Percentiles rank a stretch among this genome's conserved stretches.
Conservation (phyloP, 2,329 filamentous ascomycete species). For the Aspergillus viridinutans region DNA sequence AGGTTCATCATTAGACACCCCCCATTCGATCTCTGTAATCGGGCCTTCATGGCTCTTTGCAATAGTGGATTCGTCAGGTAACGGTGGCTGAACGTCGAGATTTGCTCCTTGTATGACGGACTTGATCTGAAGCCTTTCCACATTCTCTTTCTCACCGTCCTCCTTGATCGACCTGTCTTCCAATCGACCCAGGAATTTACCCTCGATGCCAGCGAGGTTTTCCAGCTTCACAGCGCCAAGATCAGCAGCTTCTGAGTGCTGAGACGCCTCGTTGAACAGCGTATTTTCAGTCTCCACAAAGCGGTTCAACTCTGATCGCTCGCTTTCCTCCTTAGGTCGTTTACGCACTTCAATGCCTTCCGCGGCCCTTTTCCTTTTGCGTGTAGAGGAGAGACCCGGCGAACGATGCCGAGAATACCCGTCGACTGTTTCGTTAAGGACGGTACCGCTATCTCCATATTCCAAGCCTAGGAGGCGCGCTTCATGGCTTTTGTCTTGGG, state of each 20-base stretch:
- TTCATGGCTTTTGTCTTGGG: constrained; percentile 15
- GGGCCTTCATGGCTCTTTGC: constrained; percentile 32
- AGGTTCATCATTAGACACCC: constrained; percentile 56
- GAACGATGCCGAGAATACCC: constrained; percentile 26
- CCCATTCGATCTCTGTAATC: constrained; percentile 54
- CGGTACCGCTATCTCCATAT: constrained; percentile 11
- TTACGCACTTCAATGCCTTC: constrained; percentile 69
- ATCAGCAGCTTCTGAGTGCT: neutral
- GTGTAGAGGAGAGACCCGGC: constrained; percentile 51
- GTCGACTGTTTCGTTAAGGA: constrained; percentile 20
- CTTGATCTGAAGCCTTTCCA: constrained; percentile 14
- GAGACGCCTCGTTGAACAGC: constrained; percentile 17
- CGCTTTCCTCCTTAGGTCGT: constrained; percentile 78
- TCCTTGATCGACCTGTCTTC: neutral
- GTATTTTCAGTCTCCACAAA: constrained; percentile 52
- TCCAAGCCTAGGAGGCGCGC: constrained; percentile 11
- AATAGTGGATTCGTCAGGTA: constrained; percentile 22
- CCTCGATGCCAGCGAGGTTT: neutral
- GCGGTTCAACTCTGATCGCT: constrained; percentile 64
- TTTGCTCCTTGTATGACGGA: constrained; percentile 12
- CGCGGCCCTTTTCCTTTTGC: constrained; percentile 70
- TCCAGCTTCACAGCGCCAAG: neutral
- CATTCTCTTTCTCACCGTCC: constrained; percentile 47
- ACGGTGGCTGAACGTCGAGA: constrained; percentile 2
- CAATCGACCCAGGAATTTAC: neutral